These are phyloP conservation scores for Populus trichocarpa DNA, from an alignment of 441 rosid species.

Conservation along the genomic window DNA sequence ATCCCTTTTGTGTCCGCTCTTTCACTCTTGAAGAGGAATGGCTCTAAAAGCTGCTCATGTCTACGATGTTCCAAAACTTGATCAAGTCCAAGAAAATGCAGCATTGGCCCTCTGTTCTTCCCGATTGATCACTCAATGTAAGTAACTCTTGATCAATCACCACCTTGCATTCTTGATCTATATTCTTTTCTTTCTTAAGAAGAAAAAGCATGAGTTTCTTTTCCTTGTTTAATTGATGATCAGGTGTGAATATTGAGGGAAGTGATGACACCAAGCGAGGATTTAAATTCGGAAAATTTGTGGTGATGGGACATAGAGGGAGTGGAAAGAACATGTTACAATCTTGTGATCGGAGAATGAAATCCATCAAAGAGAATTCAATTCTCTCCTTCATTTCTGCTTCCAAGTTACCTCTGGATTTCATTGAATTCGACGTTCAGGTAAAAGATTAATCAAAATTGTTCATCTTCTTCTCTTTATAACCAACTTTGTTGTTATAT, in stretches of 20 bases:
- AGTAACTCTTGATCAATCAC: not conserved
- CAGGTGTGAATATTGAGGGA: slow-evolving; percentile 23
- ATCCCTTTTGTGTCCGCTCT: not conserved
- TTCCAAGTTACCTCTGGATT: slow-evolving; percentile 62
- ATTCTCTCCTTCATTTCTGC: slow-evolving; percentile 69
- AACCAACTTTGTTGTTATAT: not conserved
- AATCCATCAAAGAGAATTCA: slow-evolving; percentile 68
- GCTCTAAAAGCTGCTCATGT: slow-evolving; percentile 54
- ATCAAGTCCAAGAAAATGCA: slow-evolving; percentile 35
- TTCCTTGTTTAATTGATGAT: not conserved
- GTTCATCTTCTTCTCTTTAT: not conserved
- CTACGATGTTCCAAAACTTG: slow-evolving; percentile 45
- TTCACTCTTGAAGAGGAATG: slow-evolving; percentile 19
- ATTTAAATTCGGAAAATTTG: slow-evolving; percentile 52
- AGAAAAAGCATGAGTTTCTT: too few species aligned
- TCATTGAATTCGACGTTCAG: slow-evolving; percentile 93
- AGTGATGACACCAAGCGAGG: slow-evolving; percentile 19
- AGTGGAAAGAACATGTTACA: slow-evolving; percentile 72
- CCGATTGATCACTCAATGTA: slow-evolving; percentile 17
- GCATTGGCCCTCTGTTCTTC: slow-evolving; percentile 27
- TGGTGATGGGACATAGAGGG: slow-evolving; percentile 87
- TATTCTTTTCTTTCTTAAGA: not conserved
- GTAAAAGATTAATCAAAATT: slow-evolving; percentile 23
- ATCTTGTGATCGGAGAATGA: slow-evolving; percentile 66
- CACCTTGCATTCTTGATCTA: not conserved